These are phyloP conservation scores for Paramecium tetraurelia DNA, from an alignment of 73 alveolate genomes.

Conservation along the genomic window DNA sequence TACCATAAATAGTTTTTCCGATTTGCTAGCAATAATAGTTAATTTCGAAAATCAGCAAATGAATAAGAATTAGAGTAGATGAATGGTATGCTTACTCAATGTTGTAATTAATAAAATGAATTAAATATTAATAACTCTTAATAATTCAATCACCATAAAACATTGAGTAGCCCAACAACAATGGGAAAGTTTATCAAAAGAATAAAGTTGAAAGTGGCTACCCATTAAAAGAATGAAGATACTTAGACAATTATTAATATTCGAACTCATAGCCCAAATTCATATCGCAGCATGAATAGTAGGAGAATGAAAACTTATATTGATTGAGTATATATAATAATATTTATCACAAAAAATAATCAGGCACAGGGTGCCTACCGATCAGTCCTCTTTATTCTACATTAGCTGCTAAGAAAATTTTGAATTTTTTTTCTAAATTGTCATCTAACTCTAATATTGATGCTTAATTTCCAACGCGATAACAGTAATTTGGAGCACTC, in stretches of 20 bases:
- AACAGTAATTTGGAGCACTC: conserved; percentile 87
- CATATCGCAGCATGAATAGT: neutral
- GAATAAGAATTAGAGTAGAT: neutral
- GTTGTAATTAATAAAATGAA: neutral
- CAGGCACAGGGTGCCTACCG: neutral
- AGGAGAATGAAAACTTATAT: neutral
- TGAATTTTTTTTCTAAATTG: conserved; percentile 62
- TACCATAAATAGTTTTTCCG: neutral
- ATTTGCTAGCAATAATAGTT: neutral
- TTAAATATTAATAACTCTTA: neutral
- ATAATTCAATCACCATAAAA: neutral
- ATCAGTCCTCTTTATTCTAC: conserved; percentile 49
- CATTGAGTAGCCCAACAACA: neutral
- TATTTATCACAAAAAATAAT: neutral
- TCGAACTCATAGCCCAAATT: neutral
- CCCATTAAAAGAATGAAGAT: neutral
- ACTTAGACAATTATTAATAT: neutral
- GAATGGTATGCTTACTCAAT: neutral
- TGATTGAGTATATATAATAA: neutral
- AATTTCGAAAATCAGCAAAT: neutral
- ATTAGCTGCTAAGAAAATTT: conserved; percentile 71
- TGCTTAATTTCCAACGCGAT: conserved; percentile 84
- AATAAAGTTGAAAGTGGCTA: neutral
- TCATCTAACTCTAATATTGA: conserved; percentile 76
- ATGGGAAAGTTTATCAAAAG: neutral